phyloP scores from a whole-genome alignment of 1,284 basidiomycete genomes.

The Ganoderma sinense region DNA sequence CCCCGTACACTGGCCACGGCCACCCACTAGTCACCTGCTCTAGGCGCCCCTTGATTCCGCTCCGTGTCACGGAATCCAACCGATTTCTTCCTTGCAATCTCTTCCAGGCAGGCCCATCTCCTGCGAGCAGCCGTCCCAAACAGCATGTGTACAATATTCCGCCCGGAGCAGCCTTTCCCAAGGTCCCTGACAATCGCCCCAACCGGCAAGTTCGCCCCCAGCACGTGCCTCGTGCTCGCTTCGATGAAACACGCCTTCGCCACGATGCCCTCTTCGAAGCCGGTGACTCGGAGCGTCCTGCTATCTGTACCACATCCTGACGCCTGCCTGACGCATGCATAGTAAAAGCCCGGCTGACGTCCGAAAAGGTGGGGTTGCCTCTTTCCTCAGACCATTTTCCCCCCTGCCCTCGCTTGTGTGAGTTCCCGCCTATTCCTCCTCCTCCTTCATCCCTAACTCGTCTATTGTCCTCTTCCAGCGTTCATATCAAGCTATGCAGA shows the following conservation, averaged over 20 bases:
- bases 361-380: slow-evolving; percentile 28
- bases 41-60: slow-evolving; percentile 9
- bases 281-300: slow-evolving; percentile 27
- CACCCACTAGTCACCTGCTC: neutral
- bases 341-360: slow-evolving; percentile 24
- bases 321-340: slow-evolving; percentile 33
- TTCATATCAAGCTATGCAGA: slow-evolving; percentile 34
- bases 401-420: slow-evolving; percentile 32
- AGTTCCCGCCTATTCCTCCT: slow-evolving; percentile 21
- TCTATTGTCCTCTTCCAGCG: slow-evolving; percentile 16
- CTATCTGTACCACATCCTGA: slow-evolving; percentile 32
- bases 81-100: neutral
- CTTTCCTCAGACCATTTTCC: slow-evolving; percentile 33
- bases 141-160: slow-evolving; percentile 13
- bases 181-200: slow-evolving; percentile 21
- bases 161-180: slow-evolving; percentile 3
- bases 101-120: slow-evolving; percentile 20
- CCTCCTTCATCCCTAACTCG: slow-evolving; percentile 14
- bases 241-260: slow-evolving; percentile 37
- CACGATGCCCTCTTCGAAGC: slow-evolving; percentile 29
- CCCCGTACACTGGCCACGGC: neutral
- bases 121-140: slow-evolving; percentile 10
- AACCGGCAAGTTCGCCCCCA: slow-evolving; percentile 25
- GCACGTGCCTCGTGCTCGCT: slow-evolving; percentile 36
- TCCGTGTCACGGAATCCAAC: slow-evolving; percentile 13